A percentile compares a stretch with the other conserved stretches of the same genome.
phyloP scores from a whole-genome alignment of 805 yeast genomes.

The Saccharomycopsis babjevae region DNA sequence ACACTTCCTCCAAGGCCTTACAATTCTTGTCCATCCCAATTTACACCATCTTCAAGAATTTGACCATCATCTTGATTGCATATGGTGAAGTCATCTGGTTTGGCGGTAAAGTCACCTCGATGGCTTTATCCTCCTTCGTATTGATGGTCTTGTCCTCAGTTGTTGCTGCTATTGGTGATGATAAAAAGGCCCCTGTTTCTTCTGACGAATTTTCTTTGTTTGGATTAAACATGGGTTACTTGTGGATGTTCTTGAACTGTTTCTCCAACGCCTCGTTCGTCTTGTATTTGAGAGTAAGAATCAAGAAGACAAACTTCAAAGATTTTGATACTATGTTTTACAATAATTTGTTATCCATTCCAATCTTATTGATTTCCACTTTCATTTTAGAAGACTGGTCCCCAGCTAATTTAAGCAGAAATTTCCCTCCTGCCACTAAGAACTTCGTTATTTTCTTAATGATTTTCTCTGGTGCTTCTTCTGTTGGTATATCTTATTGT shows the following conservation, averaged over 20 bases:
- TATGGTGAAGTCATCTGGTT: conserved; percentile 98
- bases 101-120: conserved; percentile 81
- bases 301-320: conserved; percentile 91
- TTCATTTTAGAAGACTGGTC: conserved; percentile 90
- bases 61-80: conserved; percentile 92
- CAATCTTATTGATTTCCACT: conserved; percentile 71
- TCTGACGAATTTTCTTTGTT: conserved; percentile 22
- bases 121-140: conserved; percentile 81
- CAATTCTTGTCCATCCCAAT: conserved; percentile 89
- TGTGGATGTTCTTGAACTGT: conserved; percentile 97
- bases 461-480: conserved; percentile 86
- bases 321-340: conserved; percentile 97
- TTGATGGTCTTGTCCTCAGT: conserved; percentile 95
- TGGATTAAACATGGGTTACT: conserved; percentile 63
- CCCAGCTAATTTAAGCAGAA: conserved; percentile 55
- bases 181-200: conserved; percentile 25
- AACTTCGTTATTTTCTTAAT: conserved; percentile 64
- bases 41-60: conserved; percentile 94
- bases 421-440: conserved; percentile 71
- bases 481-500: conserved; percentile 96
- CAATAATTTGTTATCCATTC: conserved; percentile 90
- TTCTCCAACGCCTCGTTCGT: conserved; percentile 90
- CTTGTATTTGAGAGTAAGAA: conserved; percentile 92
- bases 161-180: conserved; percentile 87
- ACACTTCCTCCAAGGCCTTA: conserved; percentile 91